Percentiles rank a stretch among this genome's conserved stretches.
phyloP scores from a whole-genome alignment of 495 filamentous ascomycete species.

The Penicillium cinerascens region DNA sequence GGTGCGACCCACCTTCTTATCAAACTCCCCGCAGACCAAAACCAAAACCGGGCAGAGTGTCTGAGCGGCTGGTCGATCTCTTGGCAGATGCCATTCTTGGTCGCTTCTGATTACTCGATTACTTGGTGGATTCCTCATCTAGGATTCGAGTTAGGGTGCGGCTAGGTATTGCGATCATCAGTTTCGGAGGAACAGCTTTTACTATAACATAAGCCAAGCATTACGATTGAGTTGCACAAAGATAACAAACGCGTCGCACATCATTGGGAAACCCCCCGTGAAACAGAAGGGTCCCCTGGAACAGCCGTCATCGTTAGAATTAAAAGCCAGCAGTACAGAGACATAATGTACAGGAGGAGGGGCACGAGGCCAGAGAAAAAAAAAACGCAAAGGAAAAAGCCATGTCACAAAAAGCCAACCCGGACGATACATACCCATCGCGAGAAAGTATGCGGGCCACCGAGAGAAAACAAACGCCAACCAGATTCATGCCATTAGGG shows the following conservation, averaged over 20 bases:
- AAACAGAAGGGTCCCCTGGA: constrained; percentile 10
- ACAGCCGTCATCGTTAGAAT: constrained; percentile 28
- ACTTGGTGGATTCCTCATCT: too few species aligned
- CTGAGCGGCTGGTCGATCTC: neutral
- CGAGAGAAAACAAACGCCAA: constrained; percentile 18
- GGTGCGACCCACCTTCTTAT: neutral
- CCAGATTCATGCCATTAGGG: constrained; percentile 21
- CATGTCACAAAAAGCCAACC: constrained; percentile 10
- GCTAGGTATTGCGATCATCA: too few species aligned
- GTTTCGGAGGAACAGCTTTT: too few species aligned
- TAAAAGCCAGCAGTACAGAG: constrained; percentile 17
- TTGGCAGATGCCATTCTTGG: too few species aligned
- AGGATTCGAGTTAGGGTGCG: too few species aligned
- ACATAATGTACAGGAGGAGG: constrained; percentile 34
- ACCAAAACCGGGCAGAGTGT: constrained; percentile 1
- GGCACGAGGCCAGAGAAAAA: constrained; percentile 9
- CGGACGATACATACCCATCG: constrained; percentile 8
- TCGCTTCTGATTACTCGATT: too few species aligned
- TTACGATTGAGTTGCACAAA: neutral
- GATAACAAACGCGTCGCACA: neutral
- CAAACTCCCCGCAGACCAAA: constrained; percentile 4
- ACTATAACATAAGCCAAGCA: too few species aligned
- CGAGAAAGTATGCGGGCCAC: constrained; percentile 7
- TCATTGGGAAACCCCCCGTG: constrained; percentile 5
- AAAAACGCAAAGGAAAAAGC: constrained; percentile 4